Percentiles rank a stretch among this genome's conserved stretches.
These are phyloP conservation scores for Solanum microdontum DNA, from an alignment of 257 asterid species.

Conservation along the genomic window DNA sequence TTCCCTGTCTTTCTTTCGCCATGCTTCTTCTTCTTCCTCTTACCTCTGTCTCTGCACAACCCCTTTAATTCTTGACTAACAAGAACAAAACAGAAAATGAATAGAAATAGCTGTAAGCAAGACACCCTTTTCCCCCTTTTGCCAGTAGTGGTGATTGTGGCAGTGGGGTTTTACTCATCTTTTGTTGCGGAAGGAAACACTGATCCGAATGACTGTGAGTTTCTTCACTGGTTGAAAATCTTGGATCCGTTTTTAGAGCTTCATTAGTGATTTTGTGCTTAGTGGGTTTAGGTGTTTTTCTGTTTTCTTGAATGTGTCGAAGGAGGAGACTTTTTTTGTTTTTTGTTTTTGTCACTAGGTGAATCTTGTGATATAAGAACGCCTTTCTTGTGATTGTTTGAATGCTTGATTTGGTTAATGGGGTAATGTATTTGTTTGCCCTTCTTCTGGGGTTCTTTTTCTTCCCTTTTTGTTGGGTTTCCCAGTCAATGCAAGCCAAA, in stretches of 20 bases:
- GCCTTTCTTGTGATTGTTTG: not conserved
- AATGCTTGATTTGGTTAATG: not conserved
- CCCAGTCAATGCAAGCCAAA: slow-evolving; percentile 8
- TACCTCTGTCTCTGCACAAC: not conserved
- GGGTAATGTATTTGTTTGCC: not conserved
- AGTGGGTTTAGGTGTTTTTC: not conserved
- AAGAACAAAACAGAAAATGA: not conserved
- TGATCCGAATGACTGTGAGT: slow-evolving; percentile 64
- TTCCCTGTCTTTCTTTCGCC: not conserved
- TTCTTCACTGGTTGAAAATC: not conserved
- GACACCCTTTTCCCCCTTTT: not conserved
- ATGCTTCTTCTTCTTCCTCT: not conserved
- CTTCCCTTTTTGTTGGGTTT: not conserved
- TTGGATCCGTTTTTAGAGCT: not conserved
- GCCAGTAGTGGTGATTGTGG: slow-evolving; percentile 17
- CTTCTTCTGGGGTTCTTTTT: not conserved
- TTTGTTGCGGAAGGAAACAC: slow-evolving; percentile 32
- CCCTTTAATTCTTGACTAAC: not conserved
- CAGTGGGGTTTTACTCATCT: slow-evolving; percentile 14
- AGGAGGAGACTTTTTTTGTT: not conserved
- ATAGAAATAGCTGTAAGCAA: not conserved
- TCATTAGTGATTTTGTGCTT: slow-evolving; percentile 4
- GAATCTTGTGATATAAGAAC: not conserved
- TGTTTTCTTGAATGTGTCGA: not conserved
- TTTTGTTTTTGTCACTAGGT: not conserved